These are phyloP conservation scores for Pythium myriotylum DNA, from an alignment of 352 stramenopile species.

Conservation along the genomic window DNA sequence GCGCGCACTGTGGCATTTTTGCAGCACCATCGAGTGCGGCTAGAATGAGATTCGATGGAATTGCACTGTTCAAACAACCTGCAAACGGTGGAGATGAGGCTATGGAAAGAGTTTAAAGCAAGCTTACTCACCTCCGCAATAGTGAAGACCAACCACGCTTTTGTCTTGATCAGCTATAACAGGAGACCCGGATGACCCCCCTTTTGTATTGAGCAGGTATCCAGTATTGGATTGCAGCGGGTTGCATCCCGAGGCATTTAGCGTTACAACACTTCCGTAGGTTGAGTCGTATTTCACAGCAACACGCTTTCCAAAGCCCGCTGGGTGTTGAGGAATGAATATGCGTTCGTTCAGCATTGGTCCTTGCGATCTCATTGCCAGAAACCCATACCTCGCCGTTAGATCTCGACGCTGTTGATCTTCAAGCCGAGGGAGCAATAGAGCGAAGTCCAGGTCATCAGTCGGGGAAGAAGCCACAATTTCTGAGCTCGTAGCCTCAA, in stretches of 20 bases:
- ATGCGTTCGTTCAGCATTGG: constrained; percentile 37
- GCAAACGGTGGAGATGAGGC: too few relatives aligned
- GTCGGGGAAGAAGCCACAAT: constrained; percentile 36
- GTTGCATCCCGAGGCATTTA: constrained; percentile 40
- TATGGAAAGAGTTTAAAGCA: too few relatives aligned
- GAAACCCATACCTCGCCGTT: constrained; percentile 42
- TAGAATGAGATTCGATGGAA: constrained; percentile 38
- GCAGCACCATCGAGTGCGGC: constrained; percentile 21
- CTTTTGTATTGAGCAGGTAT: constrained; percentile 50
- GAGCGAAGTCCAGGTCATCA: constrained; percentile 40
- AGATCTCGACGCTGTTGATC: constrained; percentile 18
- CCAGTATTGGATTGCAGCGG: constrained; percentile 32
- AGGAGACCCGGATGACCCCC: constrained; percentile 51
- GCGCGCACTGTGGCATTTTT: constrained; percentile 30
- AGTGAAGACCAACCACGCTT: constrained; percentile 51
- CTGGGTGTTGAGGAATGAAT: constrained; percentile 61
- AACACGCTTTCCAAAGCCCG: constrained; percentile 48
- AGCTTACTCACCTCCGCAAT: constrained; percentile 41
- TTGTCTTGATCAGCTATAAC: constrained; percentile 45
- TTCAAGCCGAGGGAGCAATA: constrained; percentile 34
- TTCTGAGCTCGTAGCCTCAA: constrained; percentile 34
- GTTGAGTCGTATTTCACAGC: constrained; percentile 38
- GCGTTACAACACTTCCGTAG: constrained; percentile 34
- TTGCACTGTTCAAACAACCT: constrained; percentile 46
- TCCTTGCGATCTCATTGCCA: constrained; percentile 32